A percentile compares a stretch with the other conserved stretches of the same genome.
Conservation (phyloP, 306 rosid genomes). For the Begonia loranthoides region DNA sequence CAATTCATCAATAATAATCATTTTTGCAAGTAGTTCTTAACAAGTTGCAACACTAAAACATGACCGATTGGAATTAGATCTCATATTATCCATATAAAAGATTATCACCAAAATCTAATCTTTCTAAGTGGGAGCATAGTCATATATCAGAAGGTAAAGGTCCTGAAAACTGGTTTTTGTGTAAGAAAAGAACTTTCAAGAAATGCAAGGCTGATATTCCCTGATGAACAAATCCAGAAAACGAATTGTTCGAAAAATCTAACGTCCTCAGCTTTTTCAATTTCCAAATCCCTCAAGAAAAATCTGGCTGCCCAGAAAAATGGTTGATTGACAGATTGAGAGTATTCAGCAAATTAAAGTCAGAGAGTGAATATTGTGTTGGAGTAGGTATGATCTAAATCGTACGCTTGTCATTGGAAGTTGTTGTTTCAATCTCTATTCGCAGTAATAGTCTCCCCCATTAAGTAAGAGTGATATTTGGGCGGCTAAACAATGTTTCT, state of each 20-base stretch:
- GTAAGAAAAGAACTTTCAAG: conserved; percentile 43
- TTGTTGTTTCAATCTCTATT: too few species aligned
- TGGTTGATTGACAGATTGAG: conserved; percentile 49
- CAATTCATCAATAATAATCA: too few species aligned
- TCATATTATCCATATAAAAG: conserved; percentile 43
- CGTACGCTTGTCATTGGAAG: too few species aligned
- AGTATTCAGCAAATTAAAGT: conserved; percentile 38
- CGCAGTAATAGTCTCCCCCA: too few species aligned
- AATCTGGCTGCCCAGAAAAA: conserved; percentile 42
- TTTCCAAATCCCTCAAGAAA: conserved; percentile 45
- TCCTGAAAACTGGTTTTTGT: conserved; percentile 56
- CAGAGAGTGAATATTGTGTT: conserved; percentile 37
- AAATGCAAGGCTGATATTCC: conserved; percentile 46
- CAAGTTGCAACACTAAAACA: too few species aligned
- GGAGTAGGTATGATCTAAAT: too few species aligned
- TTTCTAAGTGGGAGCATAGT: conserved; percentile 40
- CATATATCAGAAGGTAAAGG: conserved; percentile 56
- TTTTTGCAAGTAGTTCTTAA: too few species aligned
- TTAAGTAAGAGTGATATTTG: too few species aligned
- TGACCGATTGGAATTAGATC: too few species aligned
- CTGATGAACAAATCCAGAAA: conserved; percentile 39
- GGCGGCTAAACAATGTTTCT: too few species aligned
- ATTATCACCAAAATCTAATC: conserved; percentile 54
- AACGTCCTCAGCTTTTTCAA: conserved; percentile 47
- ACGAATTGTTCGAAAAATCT: conserved; percentile 60